Evolutionary conservation across 2,329 filamentous ascomycete genomes (phyloP), one percentile per base, ranked within the genome.

Genomic region (Tolypocladium album): DNA sequence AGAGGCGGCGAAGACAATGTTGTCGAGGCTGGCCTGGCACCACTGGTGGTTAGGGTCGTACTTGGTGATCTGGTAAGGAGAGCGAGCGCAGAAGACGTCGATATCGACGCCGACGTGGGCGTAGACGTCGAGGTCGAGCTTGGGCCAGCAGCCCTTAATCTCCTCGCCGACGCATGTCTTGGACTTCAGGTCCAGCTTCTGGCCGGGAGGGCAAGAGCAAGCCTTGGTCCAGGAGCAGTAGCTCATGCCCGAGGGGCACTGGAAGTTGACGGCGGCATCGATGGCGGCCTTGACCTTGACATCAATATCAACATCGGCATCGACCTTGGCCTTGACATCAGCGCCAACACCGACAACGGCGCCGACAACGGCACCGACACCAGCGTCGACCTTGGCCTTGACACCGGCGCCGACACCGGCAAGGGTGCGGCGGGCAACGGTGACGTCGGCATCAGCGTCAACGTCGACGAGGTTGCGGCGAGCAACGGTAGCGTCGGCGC

Each of bases 161-260:
- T 59, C 53, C 22, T 58, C 58, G 55, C 73, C 73, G 31, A 61
- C 50, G 61, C 73, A 75, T 52, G 40, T 34, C 59, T 62, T 65
- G 57, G 62, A 58, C 53, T 65, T 60, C 53, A 71, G 61, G 52
- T 79, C 74, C 62, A 72, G 73, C 59, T 70, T 67, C 67, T 75
- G 71, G 60, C 76, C 78, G 17, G 75, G 72, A 17, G 72, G 62
- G 61, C 78, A 79, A 20, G 78, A 67, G 68, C 79, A 81, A 39
- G 77, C 60, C 65, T 70, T 70, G 61, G 68, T 70, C 73, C 73
- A 75, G 61, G 69, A 67, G 67, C 69, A 71, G 70, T 75, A 75
- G 64, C 57, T 62, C 73, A 75, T 74, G 64, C 62, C 61, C 15
- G 58, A 60, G 42, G 72, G 72, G 67, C 73, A 75, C 45, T 60